A percentile compares a stretch with the other conserved stretches of the same genome.
These are phyloP conservation scores for Pholiota molesta DNA, from an alignment of 768 basidiomycete species.

Conservation along the genomic window DNA sequence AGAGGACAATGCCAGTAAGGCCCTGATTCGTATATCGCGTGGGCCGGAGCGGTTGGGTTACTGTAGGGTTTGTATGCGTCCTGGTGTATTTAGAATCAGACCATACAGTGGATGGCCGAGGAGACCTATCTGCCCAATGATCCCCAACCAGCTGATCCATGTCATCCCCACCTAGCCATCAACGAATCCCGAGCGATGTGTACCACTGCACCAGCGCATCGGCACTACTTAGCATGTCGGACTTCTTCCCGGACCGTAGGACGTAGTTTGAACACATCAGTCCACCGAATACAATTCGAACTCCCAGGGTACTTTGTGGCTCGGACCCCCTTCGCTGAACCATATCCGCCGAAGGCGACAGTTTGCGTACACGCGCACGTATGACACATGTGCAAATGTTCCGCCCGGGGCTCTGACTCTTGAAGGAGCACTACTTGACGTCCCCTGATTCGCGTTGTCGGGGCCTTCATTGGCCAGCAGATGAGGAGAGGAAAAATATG, in stretches of 20 bases:
- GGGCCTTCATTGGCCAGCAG: conserved; percentile 13
- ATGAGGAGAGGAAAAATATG: conserved; percentile 57
- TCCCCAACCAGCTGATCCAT: not conserved
- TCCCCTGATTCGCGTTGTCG: conserved; percentile 14
- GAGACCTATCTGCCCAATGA: not conserved
- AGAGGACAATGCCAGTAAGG: not conserved
- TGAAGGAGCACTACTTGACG: conserved; percentile 5
- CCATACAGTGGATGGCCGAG: not conserved
- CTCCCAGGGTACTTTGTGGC: conserved; percentile 70
- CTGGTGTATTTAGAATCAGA: not conserved
- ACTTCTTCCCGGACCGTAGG: not conserved
- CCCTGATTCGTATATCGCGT: not conserved
- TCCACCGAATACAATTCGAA: conserved; percentile 62
- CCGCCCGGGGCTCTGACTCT: conserved; percentile 45
- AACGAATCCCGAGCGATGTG: not conserved
- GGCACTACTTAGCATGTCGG: not conserved
- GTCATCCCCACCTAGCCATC: not conserved
- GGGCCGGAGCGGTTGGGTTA: not conserved
- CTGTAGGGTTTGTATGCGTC: not conserved
- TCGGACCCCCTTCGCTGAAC: conserved; percentile 62
- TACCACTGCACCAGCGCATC: not conserved
- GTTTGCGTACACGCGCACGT: conserved; percentile 75
- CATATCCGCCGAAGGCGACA: conserved; percentile 79
- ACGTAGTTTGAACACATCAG: conserved; percentile 6
- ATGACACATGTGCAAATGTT: conserved; percentile 67